Evolutionary conservation across 495 filamentous ascomycete genomes (phyloP), one percentile per base, ranked within the genome.

Genomic region (Penicillium lividum): DNA sequence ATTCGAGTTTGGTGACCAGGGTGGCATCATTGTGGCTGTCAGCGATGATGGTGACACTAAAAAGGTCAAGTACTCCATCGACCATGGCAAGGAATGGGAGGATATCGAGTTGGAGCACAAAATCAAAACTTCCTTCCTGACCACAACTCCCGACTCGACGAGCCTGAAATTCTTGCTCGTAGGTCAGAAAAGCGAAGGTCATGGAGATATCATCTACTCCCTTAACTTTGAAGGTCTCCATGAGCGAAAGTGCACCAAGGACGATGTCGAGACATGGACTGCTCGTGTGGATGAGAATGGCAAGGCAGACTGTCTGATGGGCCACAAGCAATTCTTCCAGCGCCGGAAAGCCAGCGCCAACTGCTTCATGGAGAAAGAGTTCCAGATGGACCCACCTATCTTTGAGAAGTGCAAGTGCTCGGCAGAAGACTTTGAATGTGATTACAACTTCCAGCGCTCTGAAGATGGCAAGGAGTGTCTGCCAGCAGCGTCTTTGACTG

Each of bases 1-100:
- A 68, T 98, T 96, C 72, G 92, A 96, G 65, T 93, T 97, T 71
- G 94, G 93, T 30, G 92, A 96, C 59, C 85, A 93, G 61, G 94
- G 94, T 6, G 88, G 92, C 25, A 84, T 98, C 25, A 77, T 98
- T 4, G 80, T 96, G 34, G 94, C 94, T 7, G 76, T 97, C 40
- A 76, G 78, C 34, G 91, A 96, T 61, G 77, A 81, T 40, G 79
- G 71, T 22, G 69, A 67, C 51, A 89, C 89, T 7, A 73, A 91
- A 49, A 72, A 89, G 60, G 76, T 97, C 54, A 73, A 69, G 42
- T 98, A 91, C 71, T 98, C 95, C 3, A 75, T 96, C 40, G 82
- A 98, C 68, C 92, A 97, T 64, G 94, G 94, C 38, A 83, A 87
- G 58, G 77, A 83, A 16, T 98, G 94, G 95, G 71, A 85, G 44